Evolutionary conservation across 2,329 filamentous ascomycete genomes (phyloP).

Genomic region (Aspergillus ustus): DNA sequence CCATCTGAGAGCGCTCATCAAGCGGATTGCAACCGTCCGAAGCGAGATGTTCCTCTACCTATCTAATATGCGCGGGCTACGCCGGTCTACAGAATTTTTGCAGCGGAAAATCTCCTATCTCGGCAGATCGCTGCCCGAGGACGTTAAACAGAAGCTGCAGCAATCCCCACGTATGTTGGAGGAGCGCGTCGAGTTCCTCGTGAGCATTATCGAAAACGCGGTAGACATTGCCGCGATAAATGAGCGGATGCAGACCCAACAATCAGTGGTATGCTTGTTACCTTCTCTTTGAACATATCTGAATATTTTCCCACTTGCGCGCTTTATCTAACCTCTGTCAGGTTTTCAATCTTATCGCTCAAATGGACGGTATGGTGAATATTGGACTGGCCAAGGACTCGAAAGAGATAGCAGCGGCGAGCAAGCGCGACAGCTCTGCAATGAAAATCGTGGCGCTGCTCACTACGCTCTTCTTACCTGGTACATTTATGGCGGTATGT

Average conservation of each 20-base stretch:
- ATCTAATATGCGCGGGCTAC: background rate
- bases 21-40: background rate
- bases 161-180: background rate
- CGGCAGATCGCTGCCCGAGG: background rate
- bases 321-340: background rate
- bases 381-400: constrained; percentile 3
- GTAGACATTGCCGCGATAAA: background rate
- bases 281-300: background rate
- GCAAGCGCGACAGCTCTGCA: background rate
- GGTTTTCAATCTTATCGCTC: constrained; percentile 1
- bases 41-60: background rate
- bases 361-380: constrained; percentile 1
- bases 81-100: background rate
- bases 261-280: background rate
- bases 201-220: background rate
- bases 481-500: constrained; percentile 3
- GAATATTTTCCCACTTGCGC: too few species aligned
- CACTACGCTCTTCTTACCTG: constrained; percentile 9
- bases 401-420: background rate
- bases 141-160: background rate
- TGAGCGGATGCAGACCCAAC: background rate
- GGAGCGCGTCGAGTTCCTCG: background rate
- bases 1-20: background rate
- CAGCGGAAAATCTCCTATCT: background rate
- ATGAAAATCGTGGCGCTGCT: constrained; percentile 6